Evolutionary conservation across 495 filamentous ascomycete genomes (phyloP).

Genomic region (Chaetomium cochliodes): DNA sequence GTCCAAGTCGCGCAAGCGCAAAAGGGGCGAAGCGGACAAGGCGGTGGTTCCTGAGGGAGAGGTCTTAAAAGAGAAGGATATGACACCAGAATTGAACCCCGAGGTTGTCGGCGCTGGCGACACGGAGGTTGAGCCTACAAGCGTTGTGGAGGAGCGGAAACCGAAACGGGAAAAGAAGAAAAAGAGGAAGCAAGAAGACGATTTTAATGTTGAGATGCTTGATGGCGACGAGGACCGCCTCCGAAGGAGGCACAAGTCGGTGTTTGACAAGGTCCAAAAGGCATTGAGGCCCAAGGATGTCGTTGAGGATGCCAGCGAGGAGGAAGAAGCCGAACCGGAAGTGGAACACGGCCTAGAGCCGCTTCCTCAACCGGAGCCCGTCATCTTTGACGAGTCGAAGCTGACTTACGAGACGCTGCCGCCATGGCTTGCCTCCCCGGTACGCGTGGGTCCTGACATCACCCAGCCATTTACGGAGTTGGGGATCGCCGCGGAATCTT

Average conservation of each 20-base stretch:
- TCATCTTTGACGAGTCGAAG: slow-evolving; percentile 51
- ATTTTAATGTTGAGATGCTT: slow-evolving; percentile 16
- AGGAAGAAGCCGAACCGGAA: slow-evolving; percentile 37
- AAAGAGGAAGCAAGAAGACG: slow-evolving; percentile 33
- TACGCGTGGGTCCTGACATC: slow-evolving; percentile 58
- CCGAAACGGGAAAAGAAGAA: slow-evolving; percentile 39
- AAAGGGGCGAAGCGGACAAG: background rate
- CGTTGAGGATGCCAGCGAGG: slow-evolving; percentile 30
- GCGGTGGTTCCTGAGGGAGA: background rate
- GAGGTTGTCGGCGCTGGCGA: background rate
- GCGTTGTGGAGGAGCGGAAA: slow-evolving; percentile 2
- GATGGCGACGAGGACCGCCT: slow-evolving; percentile 28
- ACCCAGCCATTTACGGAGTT: slow-evolving; percentile 62
- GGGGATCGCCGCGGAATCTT: slow-evolving; percentile 42
- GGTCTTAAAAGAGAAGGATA: slow-evolving; percentile 8
- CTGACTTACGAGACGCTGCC: slow-evolving; percentile 59
- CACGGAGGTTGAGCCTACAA: background rate
- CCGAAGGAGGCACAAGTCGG: slow-evolving; percentile 42
- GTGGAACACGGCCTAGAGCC: slow-evolving; percentile 68
- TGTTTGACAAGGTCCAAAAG: slow-evolving; percentile 52
- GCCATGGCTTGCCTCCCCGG: slow-evolving; percentile 72
- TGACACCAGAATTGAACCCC: background rate
- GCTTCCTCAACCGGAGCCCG: slow-evolving; percentile 70
- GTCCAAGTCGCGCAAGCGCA: slow-evolving; percentile 19
- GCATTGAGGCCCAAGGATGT: slow-evolving; percentile 36